Base-by-base conservation (phyloP, 2,329 filamentous ascomycete genomes). In the Diaporthe velutina region DNA sequence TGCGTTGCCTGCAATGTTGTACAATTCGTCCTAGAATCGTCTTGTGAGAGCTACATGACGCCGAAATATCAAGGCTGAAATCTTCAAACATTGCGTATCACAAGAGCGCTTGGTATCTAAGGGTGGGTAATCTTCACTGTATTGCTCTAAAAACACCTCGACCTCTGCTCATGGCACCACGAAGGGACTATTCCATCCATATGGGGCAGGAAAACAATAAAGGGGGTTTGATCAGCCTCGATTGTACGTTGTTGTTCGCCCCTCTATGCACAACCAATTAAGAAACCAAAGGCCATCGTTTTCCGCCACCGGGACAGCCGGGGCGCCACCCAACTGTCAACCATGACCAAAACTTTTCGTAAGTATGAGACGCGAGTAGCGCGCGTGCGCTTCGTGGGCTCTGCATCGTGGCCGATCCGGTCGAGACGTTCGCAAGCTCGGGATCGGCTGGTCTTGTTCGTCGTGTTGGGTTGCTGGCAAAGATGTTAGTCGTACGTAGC, bases 191-290 rank as follows among this genome's bases (percentile, higher is more conserved):
- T 79, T 78, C 78, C 78, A 78, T 80, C 81, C 78, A 81, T 80
- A 77, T 77, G 76, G 78, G 77, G 74, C 77, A 74, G 74, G 80
- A 78, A 82, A 82, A 79, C 80, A 84, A 84, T 84, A 87, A 86
- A 87, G 85, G 86, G 85, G 86, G 84, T 88, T 87, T 88, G 83
- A 86, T 88, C 87, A 87, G 88, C 88, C 86, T 88, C 84, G 85
- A 83, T 84, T 86, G 82, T 86, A 86, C 85, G 42, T 70, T 58
- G 45, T 84, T 84, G 82, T 83, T 83, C 83, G 82, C 85, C 81
- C 79, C 84, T 85, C 85, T 83, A 85, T 81, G 84, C 84, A 85
- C 85, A 84, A 84, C 85, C 84, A 77, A 84, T 85, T 85, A 85
- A 86, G 82, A 87, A 85, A 86, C 87, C 84, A 86, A 80, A 84